Base-by-base conservation (phyloP, 352 stramenopile genomes). In the Globisporangium rhizosaccharum region DNA sequence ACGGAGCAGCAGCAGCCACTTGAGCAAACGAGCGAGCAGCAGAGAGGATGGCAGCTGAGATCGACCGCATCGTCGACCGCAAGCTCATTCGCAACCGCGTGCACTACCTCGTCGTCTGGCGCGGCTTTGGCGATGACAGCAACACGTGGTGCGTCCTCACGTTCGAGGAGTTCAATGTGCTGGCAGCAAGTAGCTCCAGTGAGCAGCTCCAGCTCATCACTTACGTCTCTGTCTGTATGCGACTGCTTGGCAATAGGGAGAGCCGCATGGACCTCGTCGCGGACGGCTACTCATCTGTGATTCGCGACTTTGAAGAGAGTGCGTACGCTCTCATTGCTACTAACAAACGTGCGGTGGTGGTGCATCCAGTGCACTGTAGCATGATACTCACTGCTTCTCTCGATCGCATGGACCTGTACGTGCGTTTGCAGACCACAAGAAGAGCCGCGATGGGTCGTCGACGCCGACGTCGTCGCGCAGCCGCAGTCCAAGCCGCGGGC, bases 41-140 rank as follows among this genome's bases (percentile, higher is more conserved):
- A 52, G 26, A 59, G 50, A 59, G 64, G 33, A 88, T 86, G 76
- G 69, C 71, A 45, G 65, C 77, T 51, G 75, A 85, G 63, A 91
- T 93, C 65, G 82, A 90, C 47, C 71, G 78, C 63, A 93, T 92
- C 67, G 67, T 94, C 41, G 82, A 90, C 70, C 82, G 80, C 60
- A 92, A 91, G 69, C 73, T 82, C 51, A 79, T 90, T 57, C 85
- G 84, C 64, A 70, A 76, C 56, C 81, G 85, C 63, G 85, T 94
- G 64, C 80, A 92, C 66, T 94, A 94, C 70, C 76, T 86, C 25
- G 80, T 92, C 44, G 71, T 88, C 20, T 94, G 85, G 85, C 72
- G 77, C 30, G 85, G 78, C 52, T 90, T 88, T 44, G 73, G 75
- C 47, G 72, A 87, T n/a, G 85, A 94, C 51, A 90, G 78, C 62